Evolutionary conservation across 2,329 filamentous ascomycete species (phyloP).

Genomic region (Amauroascus verrucosus): DNA sequence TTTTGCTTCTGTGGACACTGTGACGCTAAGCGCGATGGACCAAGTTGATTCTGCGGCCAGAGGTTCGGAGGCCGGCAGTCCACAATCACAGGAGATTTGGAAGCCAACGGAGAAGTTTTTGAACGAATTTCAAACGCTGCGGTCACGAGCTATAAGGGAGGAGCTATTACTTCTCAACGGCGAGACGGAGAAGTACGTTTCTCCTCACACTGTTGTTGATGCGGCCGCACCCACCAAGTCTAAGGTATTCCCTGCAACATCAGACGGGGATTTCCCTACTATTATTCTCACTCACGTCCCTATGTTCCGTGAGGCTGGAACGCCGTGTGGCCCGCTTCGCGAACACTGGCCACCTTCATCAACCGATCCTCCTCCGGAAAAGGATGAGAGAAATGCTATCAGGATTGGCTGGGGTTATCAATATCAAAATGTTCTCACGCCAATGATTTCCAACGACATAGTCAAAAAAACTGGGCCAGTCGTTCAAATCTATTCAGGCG

Average conservation of each 20-base stretch:
- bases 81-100: conserved; percentile 55
- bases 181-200: conserved; percentile 45
- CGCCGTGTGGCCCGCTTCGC: conserved; percentile 75
- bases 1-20: conserved; percentile 80
- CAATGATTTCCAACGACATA: conserved; percentile 63
- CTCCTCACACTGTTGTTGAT: conserved; percentile 52
- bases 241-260: background rate
- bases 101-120: conserved; percentile 68
- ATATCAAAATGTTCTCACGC: conserved; percentile 86
- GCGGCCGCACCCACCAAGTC: conserved; percentile 37
- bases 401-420: conserved; percentile 73
- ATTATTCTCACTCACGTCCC: conserved; percentile 87
- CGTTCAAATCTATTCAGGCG: conserved; percentile 79
- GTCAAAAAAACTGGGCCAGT: conserved; percentile 64
- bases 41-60: conserved; percentile 43
- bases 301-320: conserved; percentile 68
- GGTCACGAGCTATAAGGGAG: conserved; percentile 56
- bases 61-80: conserved; percentile 38
- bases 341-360: conserved; percentile 70
- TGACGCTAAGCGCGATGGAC: conserved; percentile 70
- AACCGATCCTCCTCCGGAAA: conserved; percentile 46
- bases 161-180: conserved; percentile 59
- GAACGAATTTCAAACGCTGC: conserved; percentile 52
- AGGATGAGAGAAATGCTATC: conserved; percentile 68
- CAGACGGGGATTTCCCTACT: conserved; percentile 60